Conservation (phyloP, 2,329 filamentous ascomycete genomes). For the Monilinia vaccinii-corymbosi region DNA sequence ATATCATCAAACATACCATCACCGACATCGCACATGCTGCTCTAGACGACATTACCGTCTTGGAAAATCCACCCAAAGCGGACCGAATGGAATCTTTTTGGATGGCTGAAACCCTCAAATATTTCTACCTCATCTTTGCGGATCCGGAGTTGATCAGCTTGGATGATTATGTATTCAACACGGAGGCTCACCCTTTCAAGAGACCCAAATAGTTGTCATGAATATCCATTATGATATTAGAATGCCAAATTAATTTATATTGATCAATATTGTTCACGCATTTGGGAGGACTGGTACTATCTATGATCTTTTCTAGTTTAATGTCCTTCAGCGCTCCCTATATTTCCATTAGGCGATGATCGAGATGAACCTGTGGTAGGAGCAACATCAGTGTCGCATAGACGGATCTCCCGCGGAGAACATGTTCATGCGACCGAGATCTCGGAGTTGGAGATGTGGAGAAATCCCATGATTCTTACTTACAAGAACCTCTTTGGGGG, state of each 20-base stretch:
- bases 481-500: neutral
- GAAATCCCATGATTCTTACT: too few relatives aligned
- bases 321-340: too few relatives aligned
- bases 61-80: conserved; percentile 20
- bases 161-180: conserved; percentile 47
- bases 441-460: too few relatives aligned
- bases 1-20: conserved; percentile 34
- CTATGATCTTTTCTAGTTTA: too few relatives aligned
- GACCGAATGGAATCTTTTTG: conserved; percentile 53
- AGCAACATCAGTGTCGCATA: too few relatives aligned
- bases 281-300: neutral
- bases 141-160: conserved; percentile 45
- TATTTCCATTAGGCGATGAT: too few relatives aligned
- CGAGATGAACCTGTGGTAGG: too few relatives aligned
- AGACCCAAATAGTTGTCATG: conserved; percentile 22
- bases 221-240: accelerated
- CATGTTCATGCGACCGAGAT: too few relatives aligned
- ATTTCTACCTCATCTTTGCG: conserved; percentile 44
- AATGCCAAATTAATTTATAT: neutral
- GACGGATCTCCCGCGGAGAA: too few relatives aligned
- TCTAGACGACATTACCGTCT: conserved; percentile 32
- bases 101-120: conserved; percentile 58
- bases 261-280: neutral
- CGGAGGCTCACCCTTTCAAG: conserved; percentile 23
- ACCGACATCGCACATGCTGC: conserved; percentile 36